These are phyloP conservation scores for Trichoderma cornu-damae DNA, from an alignment of 2,329 filamentous ascomycete species.

Conservation along the genomic window DNA sequence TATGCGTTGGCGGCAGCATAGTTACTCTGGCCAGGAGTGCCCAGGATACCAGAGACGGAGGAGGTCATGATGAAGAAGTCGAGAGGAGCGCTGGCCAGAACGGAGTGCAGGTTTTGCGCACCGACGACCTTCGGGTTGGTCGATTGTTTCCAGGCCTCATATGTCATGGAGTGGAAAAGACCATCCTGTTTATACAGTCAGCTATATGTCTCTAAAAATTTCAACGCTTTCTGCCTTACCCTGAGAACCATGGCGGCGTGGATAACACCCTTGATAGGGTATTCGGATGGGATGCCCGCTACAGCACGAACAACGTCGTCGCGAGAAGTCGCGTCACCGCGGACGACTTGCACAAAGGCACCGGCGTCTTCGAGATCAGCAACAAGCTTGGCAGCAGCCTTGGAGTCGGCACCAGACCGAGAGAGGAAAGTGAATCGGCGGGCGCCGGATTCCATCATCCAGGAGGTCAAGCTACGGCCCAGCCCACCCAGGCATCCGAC, in stretches of 20 bases:
- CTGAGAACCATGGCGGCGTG: conserved; percentile 34
- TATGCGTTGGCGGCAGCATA: conserved; percentile 32
- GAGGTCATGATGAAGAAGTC: conserved; percentile 31
- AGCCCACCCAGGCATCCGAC: conserved; percentile 25
- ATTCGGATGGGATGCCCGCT: conserved; percentile 19
- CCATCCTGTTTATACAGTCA: conserved; percentile 21
- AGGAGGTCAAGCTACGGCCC: conserved; percentile 20
- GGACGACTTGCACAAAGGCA: conserved; percentile 24
- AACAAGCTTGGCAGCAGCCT: conserved; percentile 23
- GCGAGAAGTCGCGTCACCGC: conserved; percentile 22
- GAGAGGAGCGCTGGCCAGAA: conserved; percentile 24
- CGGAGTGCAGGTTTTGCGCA: conserved; percentile 26
- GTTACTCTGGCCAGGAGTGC: conserved; percentile 30
- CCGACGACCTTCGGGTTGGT: conserved; percentile 27
- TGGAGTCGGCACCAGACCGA: conserved; percentile 24
- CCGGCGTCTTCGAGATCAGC: conserved; percentile 22
- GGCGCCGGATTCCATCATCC: conserved; percentile 23
- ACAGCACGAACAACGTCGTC: conserved; percentile 22
- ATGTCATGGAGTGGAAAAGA: conserved; percentile 26
- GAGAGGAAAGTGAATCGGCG: conserved; percentile 29
- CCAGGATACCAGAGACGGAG: conserved; percentile 29
- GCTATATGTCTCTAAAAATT: not conserved
- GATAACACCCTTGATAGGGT: conserved; percentile 29
- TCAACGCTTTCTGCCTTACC: not conserved
- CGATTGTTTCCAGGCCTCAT: conserved; percentile 23